These are phyloP conservation scores for Starmerella potacharoeniae DNA, from an alignment of 805 yeast genomes.

Conservation along the genomic window DNA sequence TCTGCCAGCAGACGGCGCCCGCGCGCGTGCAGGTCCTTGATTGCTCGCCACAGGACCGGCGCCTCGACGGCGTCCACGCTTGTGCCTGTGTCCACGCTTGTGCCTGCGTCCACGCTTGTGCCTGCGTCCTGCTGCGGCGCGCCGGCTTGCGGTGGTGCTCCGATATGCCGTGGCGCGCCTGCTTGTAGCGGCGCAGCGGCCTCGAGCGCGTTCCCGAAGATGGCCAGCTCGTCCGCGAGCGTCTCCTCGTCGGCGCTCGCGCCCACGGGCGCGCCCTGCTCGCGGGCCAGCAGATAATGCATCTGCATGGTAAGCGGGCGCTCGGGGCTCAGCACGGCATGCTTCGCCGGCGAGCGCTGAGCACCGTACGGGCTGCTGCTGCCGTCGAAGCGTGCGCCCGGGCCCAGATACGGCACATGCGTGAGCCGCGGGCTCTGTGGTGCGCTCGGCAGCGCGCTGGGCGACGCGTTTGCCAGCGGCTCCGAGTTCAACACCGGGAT, in stretches of 20 bases:
- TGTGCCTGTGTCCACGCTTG: neutral
- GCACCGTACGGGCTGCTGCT: conserved; percentile 3
- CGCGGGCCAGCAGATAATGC: neutral
- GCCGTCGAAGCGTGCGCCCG: neutral
- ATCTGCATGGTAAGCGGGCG: conserved; percentile 2
- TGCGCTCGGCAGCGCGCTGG: too few species aligned
- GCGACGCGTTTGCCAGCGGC: too few species aligned
- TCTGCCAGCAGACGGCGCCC: neutral
- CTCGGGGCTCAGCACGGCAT: neutral
- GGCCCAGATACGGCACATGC: neutral
- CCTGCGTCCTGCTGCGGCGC: too few species aligned
- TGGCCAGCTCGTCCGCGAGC: neutral
- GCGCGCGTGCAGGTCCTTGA: neutral
- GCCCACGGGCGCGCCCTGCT: neutral
- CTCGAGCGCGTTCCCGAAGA: neutral
- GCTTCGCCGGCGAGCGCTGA: neutral
- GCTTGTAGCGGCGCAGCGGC: neutral
- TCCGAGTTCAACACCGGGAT: too few species aligned
- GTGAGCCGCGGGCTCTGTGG: too few species aligned
- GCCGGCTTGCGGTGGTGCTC: too few species aligned
- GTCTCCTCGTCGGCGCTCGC: neutral
- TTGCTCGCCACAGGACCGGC: neutral
- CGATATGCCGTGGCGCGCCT: too few species aligned
- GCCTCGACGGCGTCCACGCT: neutral
- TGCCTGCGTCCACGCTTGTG: too few species aligned